Evolutionary conservation across 2,329 filamentous ascomycete species (phyloP).

Genomic region (Biscogniauxia mediterranea): DNA sequence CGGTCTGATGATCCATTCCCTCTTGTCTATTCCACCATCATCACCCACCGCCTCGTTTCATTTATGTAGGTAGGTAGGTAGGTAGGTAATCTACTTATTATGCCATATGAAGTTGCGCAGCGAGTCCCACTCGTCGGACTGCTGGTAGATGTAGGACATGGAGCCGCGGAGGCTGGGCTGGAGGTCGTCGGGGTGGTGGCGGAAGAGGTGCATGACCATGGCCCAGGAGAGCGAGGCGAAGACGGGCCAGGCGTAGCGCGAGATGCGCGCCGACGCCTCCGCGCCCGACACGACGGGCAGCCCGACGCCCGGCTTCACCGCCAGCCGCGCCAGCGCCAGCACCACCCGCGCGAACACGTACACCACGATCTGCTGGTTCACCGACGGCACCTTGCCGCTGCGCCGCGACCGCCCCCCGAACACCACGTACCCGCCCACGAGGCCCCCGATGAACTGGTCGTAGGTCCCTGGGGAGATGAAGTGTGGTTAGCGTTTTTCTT

Average conservation of each 20-base stretch:
- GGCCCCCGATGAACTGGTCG: conserved; percentile 82
- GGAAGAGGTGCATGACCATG: conserved; percentile 91
- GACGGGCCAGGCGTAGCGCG: conserved; percentile 80
- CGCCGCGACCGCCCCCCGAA: conserved; percentile 70
- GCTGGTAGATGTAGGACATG: conserved; percentile 95
- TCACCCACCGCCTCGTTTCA: not conserved
- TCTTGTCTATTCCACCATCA: not conserved
- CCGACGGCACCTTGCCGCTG: conserved; percentile 67
- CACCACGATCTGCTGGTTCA: conserved; percentile 96
- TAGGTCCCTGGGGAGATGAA: conserved; percentile 57
- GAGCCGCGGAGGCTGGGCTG: conserved; percentile 89
- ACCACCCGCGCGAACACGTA: conserved; percentile 94
- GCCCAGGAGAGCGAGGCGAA: conserved; percentile 93
- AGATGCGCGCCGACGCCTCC: conserved; percentile 46
- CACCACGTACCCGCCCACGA: conserved; percentile 87
- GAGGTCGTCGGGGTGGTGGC: conserved; percentile 85
- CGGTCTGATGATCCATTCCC: too few relatives aligned
- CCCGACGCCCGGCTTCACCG: conserved; percentile 63
- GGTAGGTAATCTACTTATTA: conserved; percentile 70
- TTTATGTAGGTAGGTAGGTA: too few relatives aligned
- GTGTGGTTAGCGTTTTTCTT: not conserved
- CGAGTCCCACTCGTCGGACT: conserved; percentile 87
- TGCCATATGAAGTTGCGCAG: conserved; percentile 82
- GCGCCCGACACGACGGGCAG: conserved; percentile 51
- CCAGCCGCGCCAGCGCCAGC: conserved; percentile 78